Base-by-base conservation (phyloP, 495 filamentous ascomycete species). In the Aspergillus carlsbadensis region DNA sequence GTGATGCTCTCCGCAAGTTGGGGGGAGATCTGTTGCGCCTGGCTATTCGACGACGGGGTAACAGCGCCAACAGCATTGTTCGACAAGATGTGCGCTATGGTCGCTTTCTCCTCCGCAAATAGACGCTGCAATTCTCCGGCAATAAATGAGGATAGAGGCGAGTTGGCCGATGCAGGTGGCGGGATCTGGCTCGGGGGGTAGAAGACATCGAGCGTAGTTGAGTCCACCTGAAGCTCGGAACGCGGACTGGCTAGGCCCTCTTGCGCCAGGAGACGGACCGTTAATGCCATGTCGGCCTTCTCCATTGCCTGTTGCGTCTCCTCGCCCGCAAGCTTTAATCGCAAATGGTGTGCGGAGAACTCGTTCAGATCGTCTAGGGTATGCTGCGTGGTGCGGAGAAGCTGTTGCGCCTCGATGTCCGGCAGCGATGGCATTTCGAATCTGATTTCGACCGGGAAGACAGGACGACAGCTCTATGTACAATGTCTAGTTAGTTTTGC, bases 361-460 rank as follows among this genome's bases (percentile, higher is more conserved):
- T 96, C 91, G 65, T 92, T 95, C 43, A 89, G 80, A 61, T 94
- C 89, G 70, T 97, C 92, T 37, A 96, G 81, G 17, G 89, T 86
- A 77, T 96, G 90, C 63, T 96, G 92, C 7, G 91, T 94, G 10
- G 86, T 84, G 54, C 87, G 88, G 13, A 96, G 70, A 29, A 97
- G 82, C 67, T 88, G 82, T 63, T 89, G 83, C 3, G 85, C 84
- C 67, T 98, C 91, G 36, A 81, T 66, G 3, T 81, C 78, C 50
- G 83, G 82, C 46, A 96, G 71, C 13, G 73, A 79, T 22, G 84
- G 82, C 37, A 89, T 85, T 53, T 92, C 84, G 58, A 98, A 77
- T 20, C 84, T 81, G 60, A 98, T 91, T 49, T 85, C 84, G 21
- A 97, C 75, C 6, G 94, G 92, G 63, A 96, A 96, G 13, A 91